These are phyloP conservation scores for Dorcoceras hygrometricum DNA, from an alignment of 257 asterid genomes.

Conservation along the genomic window DNA sequence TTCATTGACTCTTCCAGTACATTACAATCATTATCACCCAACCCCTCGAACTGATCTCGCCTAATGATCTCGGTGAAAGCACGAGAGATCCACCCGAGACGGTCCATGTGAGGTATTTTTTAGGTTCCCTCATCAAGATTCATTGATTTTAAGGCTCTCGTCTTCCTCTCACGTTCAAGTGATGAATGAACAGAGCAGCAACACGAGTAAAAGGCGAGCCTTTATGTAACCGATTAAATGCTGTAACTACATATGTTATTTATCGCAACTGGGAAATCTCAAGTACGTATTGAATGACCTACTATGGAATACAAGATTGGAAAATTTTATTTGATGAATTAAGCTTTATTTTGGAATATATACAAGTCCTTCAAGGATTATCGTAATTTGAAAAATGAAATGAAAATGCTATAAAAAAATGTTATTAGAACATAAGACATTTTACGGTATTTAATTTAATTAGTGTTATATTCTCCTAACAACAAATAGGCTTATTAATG, in stretches of 20 bases:
- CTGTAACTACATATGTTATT: not conserved
- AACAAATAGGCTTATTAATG: too few relatives aligned
- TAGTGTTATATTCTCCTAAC: too few relatives aligned
- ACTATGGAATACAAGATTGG: too few relatives aligned
- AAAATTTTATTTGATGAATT: too few relatives aligned
- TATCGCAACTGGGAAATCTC: not conserved
- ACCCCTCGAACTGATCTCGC: slow-evolving; percentile 6
- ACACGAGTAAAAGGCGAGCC: not conserved
- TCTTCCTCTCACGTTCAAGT: not conserved
- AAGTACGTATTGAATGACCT: too few relatives aligned
- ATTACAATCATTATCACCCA: not conserved
- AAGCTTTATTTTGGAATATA: too few relatives aligned
- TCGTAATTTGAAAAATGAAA: too few relatives aligned
- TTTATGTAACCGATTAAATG: not conserved
- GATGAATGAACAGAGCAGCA: slow-evolving; percentile 4
- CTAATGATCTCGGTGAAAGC: not conserved
- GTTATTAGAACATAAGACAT: too few relatives aligned
- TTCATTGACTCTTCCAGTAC: slow-evolving; percentile 36
- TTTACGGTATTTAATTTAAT: too few relatives aligned
- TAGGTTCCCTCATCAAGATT: not conserved
- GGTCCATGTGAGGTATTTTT: not conserved
- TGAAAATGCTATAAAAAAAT: too few relatives aligned
- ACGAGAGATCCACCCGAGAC: not conserved
- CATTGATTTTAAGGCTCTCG: not conserved
- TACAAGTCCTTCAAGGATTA: too few relatives aligned